Base-by-base conservation (phyloP, 176 grass and related monocot species). In the Carex kokanica region DNA sequence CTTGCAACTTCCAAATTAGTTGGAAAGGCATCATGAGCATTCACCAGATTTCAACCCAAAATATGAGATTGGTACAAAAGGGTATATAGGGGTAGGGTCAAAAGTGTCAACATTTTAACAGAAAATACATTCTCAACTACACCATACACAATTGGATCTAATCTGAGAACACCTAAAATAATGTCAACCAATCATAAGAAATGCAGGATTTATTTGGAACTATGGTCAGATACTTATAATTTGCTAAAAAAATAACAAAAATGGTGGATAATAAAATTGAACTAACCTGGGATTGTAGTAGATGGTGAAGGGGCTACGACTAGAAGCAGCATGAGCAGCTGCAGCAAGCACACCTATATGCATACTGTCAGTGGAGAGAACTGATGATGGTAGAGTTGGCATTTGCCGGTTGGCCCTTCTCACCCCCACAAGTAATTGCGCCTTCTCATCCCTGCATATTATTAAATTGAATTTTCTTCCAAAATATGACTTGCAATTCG, bases 281-380 rank as follows among this genome's bases (percentile, higher is more conserved):
- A 15, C 15, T 52, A 66, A 96, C 97, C 97, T 90, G 62, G 97
- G 97, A 88, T 93, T 99, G 51, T 99, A 99, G 78, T 99, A 99
- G 61, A 99, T 86, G 47, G 93, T 99, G 71, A 95, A 99, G 77
- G 97, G 89, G 67, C 91, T 84, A 61, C 88, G 83, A 21, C 89
- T 99, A 24, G 97, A 82, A 68, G 93, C 89, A n/a, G 97, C 93
- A 89, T 99, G 97, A 81, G 97, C 93, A 25, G 97, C 97, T 1
- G 97, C 97, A 64, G 97, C 97, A 77, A 95, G 91, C 75, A 99
- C 93, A 20, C 97, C 97, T 29, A 99, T 90, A 57, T 99, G 97
- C 97, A 99, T 99, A 81, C 97, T 99, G 55, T 99, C 97, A 47
- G 97, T 93, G 16, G 97, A 99, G 6, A 99, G 81, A 9, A 99